Evolutionary conservation across 345 rosid species (phyloP).

Genomic region (Hevea brasiliensis): DNA sequence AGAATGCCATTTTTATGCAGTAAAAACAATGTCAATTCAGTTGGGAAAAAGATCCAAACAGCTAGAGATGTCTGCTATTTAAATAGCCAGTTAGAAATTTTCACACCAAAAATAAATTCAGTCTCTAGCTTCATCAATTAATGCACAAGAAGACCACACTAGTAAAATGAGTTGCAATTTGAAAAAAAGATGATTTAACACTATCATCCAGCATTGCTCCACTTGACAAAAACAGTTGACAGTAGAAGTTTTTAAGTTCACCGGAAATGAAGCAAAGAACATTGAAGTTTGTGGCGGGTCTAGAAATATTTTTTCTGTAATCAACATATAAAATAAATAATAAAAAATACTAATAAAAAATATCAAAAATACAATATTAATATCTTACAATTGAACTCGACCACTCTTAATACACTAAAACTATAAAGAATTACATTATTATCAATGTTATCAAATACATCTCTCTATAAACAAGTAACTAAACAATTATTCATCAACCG

Average conservation of each 20-base stretch:
- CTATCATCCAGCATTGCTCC: neutral
- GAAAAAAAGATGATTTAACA: neutral
- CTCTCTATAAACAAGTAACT: no score
- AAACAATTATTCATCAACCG: no score
- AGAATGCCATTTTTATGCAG: neutral
- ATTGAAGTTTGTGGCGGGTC: no score
- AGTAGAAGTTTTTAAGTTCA: neutral
- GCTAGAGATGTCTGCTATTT: neutral
- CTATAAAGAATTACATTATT: no score
- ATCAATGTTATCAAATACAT: no score
- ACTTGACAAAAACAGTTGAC: neutral
- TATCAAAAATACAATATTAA: no score
- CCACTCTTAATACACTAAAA: no score
- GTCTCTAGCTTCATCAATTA: neutral
- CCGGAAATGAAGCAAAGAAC: neutral
- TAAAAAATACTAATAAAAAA: no score
- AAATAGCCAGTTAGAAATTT: neutral
- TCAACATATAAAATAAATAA: no score
- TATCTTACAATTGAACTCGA: no score
- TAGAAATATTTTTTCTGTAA: no score
- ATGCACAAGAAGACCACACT: neutral
- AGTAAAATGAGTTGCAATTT: neutral
- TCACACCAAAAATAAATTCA: neutral
- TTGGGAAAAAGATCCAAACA: neutral
- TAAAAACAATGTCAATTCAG: neutral